Evolutionary conservation across 176 grass and related monocot genomes (phyloP), one percentile per base, ranked within the genome.

Genomic region (Zea luxurians): DNA sequence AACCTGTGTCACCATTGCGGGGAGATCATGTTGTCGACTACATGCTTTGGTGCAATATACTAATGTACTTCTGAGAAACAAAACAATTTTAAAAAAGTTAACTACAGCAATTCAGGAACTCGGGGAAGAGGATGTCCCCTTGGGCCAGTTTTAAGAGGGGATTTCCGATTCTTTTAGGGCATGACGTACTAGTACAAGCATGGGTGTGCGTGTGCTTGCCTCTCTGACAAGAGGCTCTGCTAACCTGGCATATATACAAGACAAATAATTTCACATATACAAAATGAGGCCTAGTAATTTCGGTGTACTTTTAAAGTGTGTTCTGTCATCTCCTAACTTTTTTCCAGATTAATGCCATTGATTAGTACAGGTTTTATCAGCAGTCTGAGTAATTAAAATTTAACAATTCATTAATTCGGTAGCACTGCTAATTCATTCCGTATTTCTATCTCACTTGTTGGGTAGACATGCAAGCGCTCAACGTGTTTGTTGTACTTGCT

Each of bases 51-150:
- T 61, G 17, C 41, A 40, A 42, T 9, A 79, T 72, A 52, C 53
- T 48, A 40, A 42, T 9, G 73, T 72, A 52, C 44, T 64, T 71
- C 3, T 70, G 10, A 36, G 64, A 84, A 12, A 71, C 55, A 61
- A 34, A 34, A 35, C 35, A 34, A 12, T 34, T 59, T 10, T 3
- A 10, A 10, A 60, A 21, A 21, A 60, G 0, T 60, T 27, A 61
- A 10, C 20, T 20, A 61, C 58, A 61, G 20, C 9, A 27, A 61
- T 10, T 35, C 58, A 61, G 20, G 20, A 27, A 61, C 59, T 35
- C 21, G 20, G 4, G 21, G 59, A 10, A 35, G 45, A 46, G 2
- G 20, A 27, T 60, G 20, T 27, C 10, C 18, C 57, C 59, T 62
- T 62, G 9, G 60, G 1, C 10, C 12, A 27, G 21, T 61, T 21